A percentile compares a stretch with the other conserved stretches of the same genome.
These are phyloP conservation scores for Oryza officinalis DNA, from an alignment of 176 grass and related monocot species.

Conservation along the genomic window DNA sequence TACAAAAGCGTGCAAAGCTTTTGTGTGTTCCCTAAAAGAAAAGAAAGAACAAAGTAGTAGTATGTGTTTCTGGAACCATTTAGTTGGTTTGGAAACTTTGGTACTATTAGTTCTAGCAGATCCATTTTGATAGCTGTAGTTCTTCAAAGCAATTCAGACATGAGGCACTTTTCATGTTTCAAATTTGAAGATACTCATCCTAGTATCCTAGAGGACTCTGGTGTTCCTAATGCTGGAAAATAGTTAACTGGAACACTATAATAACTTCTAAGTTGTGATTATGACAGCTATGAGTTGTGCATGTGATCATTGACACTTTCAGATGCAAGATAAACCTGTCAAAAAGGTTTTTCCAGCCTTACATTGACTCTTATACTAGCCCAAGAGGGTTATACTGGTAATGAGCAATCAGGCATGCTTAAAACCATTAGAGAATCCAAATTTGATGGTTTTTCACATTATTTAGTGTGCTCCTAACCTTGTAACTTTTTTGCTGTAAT, in stretches of 20 bases:
- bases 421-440: background rate
- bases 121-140: background rate
- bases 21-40: too few species aligned
- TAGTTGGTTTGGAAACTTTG: background rate
- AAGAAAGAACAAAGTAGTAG: background rate
- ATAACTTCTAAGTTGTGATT: background rate
- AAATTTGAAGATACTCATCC: background rate
- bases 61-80: slow-evolving; percentile 15
- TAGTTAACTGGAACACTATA: background rate
- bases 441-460: background rate
- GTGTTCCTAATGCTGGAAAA: background rate
- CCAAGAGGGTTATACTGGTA: background rate
- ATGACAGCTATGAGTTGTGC: background rate
- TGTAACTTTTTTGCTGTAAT: slow-evolving; percentile 6
- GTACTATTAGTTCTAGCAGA: background rate
- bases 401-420: background rate
- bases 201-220: background rate
- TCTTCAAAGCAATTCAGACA: background rate
- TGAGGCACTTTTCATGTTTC: background rate
- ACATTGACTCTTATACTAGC: background rate
- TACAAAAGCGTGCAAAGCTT: too few species aligned
- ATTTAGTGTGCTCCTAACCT: background rate
- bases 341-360: slow-evolving; percentile 5
- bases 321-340: background rate
- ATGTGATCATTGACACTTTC: background rate